Evolutionary conservation across 345 rosid genomes (phyloP).

Genomic region (Salix purpurea): DNA sequence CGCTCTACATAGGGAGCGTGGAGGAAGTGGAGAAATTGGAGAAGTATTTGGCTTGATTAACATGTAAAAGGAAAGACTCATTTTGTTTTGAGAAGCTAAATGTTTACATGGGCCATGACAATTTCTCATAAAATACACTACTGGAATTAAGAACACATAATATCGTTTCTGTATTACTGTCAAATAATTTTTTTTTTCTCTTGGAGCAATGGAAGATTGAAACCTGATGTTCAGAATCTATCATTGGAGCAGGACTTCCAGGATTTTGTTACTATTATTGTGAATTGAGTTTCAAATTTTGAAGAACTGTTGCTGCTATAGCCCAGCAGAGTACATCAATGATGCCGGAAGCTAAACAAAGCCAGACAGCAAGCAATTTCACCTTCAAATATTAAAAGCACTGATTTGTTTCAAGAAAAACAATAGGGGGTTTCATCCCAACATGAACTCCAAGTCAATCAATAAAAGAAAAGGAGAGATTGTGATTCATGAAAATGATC

Average conservation of each 20-base stretch:
- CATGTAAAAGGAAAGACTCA: conserved; percentile 18
- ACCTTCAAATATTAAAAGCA: too few species aligned
- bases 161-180: neutral
- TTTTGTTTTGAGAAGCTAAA: conserved; percentile 25
- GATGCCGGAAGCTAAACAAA: too few species aligned
- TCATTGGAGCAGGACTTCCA: neutral
- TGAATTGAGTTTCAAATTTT: neutral
- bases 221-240: neutral
- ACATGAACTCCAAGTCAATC: too few species aligned
- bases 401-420: too few species aligned
- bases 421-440: too few species aligned
- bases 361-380: too few species aligned
- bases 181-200: neutral
- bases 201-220: neutral
- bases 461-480: too few species aligned
- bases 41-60: conserved; percentile 70
- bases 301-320: neutral
- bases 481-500: neutral
- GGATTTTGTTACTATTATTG: neutral
- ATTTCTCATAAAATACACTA: conserved; percentile 4
- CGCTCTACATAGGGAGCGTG: conserved; percentile 80
- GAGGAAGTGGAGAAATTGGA: conserved; percentile 93
- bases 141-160: conserved; percentile 3
- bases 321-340: too few species aligned
- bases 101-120: neutral